Conservation (phyloP, 805 yeast genomes). For the Torulaspora franciscae region DNA sequence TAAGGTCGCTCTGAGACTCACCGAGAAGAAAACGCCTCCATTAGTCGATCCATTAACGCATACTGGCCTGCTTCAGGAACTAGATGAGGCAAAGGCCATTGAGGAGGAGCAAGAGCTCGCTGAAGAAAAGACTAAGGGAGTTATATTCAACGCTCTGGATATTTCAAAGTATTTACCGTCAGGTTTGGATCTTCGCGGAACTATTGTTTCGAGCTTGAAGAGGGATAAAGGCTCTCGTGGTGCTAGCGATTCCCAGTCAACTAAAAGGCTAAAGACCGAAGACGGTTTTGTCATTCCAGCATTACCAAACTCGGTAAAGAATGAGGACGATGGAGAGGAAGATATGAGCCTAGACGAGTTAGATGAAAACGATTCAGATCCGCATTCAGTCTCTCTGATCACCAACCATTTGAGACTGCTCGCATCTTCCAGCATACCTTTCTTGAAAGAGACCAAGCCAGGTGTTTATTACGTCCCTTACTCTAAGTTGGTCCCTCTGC, state of each 20-base stretch:
- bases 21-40: constrained; percentile 56
- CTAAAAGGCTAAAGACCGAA: constrained; percentile 43
- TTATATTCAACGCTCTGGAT: constrained; percentile 43
- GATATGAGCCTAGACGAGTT: constrained; percentile 33
- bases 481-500: constrained; percentile 42
- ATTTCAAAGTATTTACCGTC: constrained; percentile 40
- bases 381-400: constrained; percentile 37
- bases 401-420: constrained; percentile 68
- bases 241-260: constrained; percentile 16
- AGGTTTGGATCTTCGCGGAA: constrained; percentile 42
- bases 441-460: constrained; percentile 53
- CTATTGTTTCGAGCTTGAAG: constrained; percentile 42
- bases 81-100: constrained; percentile 35
- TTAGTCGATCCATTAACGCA: constrained; percentile 38
- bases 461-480: constrained; percentile 62
- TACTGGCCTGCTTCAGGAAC: constrained; percentile 51
- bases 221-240: constrained; percentile 36
- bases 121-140: constrained; percentile 36
- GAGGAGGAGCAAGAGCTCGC: constrained; percentile 24
- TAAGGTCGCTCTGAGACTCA: constrained; percentile 46
- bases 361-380: constrained; percentile 34
- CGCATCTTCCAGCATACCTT: constrained; percentile 47
- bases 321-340: constrained; percentile 26
- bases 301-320: constrained; percentile 28
- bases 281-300: constrained; percentile 34